Base-by-base conservation (phyloP, 2,329 filamentous ascomycete genomes). In the Stachybotrys chlorohalonatus region DNA sequence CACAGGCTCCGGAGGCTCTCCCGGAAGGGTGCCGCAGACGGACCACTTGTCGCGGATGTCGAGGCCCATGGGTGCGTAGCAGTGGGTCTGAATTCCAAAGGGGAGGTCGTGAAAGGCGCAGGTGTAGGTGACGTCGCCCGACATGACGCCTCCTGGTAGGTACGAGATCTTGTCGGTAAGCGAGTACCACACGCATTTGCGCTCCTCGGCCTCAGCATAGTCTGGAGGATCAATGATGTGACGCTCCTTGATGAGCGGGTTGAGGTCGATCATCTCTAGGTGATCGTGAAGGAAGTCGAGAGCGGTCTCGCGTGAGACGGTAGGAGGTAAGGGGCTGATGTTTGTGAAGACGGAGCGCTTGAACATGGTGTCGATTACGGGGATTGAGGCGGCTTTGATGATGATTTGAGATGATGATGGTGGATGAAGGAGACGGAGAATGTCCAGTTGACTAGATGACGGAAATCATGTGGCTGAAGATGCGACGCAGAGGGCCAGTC, bases 181-280 rank as follows among this genome's bases (percentile, higher is more conserved):
- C 51, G 82, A 81, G 72, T 92, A 95, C 91, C 91, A 96, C 16
- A 75, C 75, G 60, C 84, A 87, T 58, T 82, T 75, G 57, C 78
- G 81, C 73, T 95, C 90, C 61, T 94, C 89, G 15, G 82, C 73
- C 0, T 81, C 75, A 11, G 87, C 85, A 64, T 85, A 80, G 30
- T 77, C 64, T 0, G 90, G 89, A 2, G 89, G 78, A 50, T 81
- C 77, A 69, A 89, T 89, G 36, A 77, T 77, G 60, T 85, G 80
- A 55, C 89, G 81, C 57, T 87, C 84, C 58, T 87, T 83, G 54
- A 95, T 86, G 51, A 95, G 78, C 1, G 90, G 90, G 69, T 95
- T 95, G 55, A 95, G 76, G 66, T 93, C 86, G 64, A 95, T 95
- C 86, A 96, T 95, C 62, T 85, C 85, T 52, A 79, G 69, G 71